Evolutionary conservation across 768 basidiomycete species (phyloP), one percentile per base, ranked within the genome.

Genomic region (Porpolomopsis calyptriformis): DNA sequence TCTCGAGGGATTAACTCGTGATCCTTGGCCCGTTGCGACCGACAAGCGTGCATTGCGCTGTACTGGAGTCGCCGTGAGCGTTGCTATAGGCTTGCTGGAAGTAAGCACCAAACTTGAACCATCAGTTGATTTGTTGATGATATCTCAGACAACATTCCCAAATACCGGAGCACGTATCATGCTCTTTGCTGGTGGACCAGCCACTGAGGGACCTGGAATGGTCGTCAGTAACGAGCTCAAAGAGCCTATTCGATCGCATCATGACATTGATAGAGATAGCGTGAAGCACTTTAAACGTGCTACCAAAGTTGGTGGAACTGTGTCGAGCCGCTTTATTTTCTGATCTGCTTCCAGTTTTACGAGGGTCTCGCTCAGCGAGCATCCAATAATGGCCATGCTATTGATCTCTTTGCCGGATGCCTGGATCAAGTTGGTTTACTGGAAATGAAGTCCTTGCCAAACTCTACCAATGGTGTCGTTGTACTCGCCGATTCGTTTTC

Each of bases 231-330:
- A 88, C 53, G 94, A 98, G 65, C 71, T 98, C 46, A 87, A 89
- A 66, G 96, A 99, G 57, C 91, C 93, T 2, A 98, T 99, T 51
- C 85, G 96, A 44, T 96, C 92, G 6, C 96, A 99, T 61, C 94
- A 98, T 66, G 96, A 99, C 58, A 98, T 98, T 56, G 96, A 99
- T 57, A 76, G 91, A 16, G 96, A 99, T 62, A 85, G 80, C 51
- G 93, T 85, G 36, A 98, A 97, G 65, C 92, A 99, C 60, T 98
- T 84, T 71, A 98, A 97, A 68, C 83, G 91, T 37, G 91, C 96
- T 11, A 78, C 81, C 51, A 99, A 98, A 80, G 94, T 93, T 50
- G 41, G 70, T 55, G 8, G 14, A 33, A 29, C 22, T 42, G 26
- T 18, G 18, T 12, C 14, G 31, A 20, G 40, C 53, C 46, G 29